Conservation (phyloP, 2,329 filamentous ascomycete species). For the Aspergillus japonicus region DNA sequence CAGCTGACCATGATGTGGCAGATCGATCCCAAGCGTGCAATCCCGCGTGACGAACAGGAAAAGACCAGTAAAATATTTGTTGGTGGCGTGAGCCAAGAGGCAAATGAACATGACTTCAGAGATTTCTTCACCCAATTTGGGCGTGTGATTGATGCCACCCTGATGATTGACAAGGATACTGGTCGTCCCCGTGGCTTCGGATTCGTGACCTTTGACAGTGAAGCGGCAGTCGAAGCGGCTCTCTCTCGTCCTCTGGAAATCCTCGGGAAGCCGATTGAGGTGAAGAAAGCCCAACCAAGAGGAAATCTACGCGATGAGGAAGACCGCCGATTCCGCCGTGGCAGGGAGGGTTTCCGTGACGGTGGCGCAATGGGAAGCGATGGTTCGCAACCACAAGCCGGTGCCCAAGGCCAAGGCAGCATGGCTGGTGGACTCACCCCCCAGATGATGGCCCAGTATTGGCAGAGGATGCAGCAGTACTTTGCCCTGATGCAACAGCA, state of each 20-base stretch:
- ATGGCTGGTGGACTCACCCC: slow-evolving; percentile 73
- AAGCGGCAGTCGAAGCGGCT: slow-evolving; percentile 89
- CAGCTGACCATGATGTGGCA: slow-evolving; percentile 37
- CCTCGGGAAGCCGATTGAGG: slow-evolving; percentile 92
- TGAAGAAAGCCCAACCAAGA: slow-evolving; percentile 94
- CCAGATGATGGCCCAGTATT: slow-evolving; percentile 97
- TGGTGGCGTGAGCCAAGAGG: slow-evolving; percentile 94
- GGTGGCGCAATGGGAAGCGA: slow-evolving; percentile 39
- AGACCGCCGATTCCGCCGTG: slow-evolving; percentile 55
- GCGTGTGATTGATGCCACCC: slow-evolving; percentile 90
- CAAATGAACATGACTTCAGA: slow-evolving; percentile 92
- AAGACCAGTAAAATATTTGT: slow-evolving; percentile 99
- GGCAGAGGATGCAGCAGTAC: slow-evolving; percentile 97
- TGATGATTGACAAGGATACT: slow-evolving; percentile 99
- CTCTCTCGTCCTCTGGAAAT: slow-evolving; percentile 84
- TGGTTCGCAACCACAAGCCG: slow-evolving; percentile 47
- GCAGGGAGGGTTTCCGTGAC: slow-evolving; percentile 43
- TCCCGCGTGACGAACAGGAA: slow-evolving; percentile 95
- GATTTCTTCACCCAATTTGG: slow-evolving; percentile 97
- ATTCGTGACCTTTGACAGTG: slow-evolving; percentile 97
- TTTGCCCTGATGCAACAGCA: slow-evolving; percentile 93
- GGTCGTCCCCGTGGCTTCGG: slow-evolving; percentile 95
- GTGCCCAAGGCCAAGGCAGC: slow-evolving; percentile 42
- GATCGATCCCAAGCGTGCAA: slow-evolving; percentile 98
- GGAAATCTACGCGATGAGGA: slow-evolving; percentile 93